Conservation (phyloP, 1,284 basidiomycete species). For the Limonomyces culmigenus region DNA sequence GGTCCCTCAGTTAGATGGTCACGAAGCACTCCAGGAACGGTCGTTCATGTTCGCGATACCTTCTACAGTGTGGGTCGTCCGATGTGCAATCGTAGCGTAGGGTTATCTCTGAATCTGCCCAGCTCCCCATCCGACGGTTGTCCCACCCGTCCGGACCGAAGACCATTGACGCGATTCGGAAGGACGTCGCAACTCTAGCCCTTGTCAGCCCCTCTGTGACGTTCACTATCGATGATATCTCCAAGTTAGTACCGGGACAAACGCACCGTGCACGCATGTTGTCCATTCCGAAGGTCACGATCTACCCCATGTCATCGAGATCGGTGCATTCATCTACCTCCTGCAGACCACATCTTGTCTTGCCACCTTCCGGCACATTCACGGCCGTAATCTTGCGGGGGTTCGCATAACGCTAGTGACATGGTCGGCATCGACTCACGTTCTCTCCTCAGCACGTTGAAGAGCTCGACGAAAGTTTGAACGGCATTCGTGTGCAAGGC, state of each 20-base stretch:
- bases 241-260: constrained; percentile 17
- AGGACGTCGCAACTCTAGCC: constrained; percentile 55
- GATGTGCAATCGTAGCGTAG: constrained; percentile 1
- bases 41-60: constrained; percentile 66
- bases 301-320: not conserved
- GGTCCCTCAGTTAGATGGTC: constrained; percentile 61
- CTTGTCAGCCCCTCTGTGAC: constrained; percentile 53
- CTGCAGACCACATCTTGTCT: constrained; percentile 45
- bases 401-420: constrained; percentile 20
- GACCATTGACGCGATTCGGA: constrained; percentile 48
- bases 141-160: constrained; percentile 42
- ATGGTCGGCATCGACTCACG: not conserved
- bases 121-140: constrained; percentile 66
- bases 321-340: not conserved
- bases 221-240: constrained; percentile 51
- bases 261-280: constrained; percentile 26
- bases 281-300: constrained; percentile 39
- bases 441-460: constrained; percentile 36
- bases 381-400: constrained; percentile 47
- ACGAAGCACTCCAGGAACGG: constrained; percentile 57
- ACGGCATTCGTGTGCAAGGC: constrained; percentile 45
- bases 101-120: constrained; percentile 5
- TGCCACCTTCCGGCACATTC: constrained; percentile 45
- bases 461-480: constrained; percentile 33
- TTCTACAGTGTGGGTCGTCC: constrained; percentile 58